Evolutionary conservation across 2,329 filamentous ascomycete genomes (phyloP).

Genomic region (Colletotrichum nymphaeae): DNA sequence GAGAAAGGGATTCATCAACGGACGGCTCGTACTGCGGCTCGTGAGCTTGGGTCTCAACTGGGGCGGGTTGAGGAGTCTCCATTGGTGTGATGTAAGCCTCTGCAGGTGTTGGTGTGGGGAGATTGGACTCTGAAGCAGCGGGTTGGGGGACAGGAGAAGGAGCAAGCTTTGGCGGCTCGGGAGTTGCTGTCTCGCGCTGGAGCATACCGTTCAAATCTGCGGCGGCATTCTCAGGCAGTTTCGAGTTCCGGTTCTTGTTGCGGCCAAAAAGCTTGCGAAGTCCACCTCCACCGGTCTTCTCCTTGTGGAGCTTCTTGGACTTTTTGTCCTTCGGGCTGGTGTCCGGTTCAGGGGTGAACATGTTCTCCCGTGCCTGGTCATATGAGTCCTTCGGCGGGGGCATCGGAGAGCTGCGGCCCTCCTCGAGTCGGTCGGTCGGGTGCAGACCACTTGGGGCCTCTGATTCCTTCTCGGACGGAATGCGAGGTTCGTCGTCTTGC

Average conservation of each 20-base stretch:
- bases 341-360: conserved; percentile 53
- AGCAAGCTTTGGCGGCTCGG: conserved; percentile 37
- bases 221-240: conserved; percentile 64
- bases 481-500: conserved; percentile 37
- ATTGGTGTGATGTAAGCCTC: conserved; percentile 34
- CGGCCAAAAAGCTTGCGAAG: conserved; percentile 75
- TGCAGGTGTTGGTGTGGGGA: conserved; percentile 34
- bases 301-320: conserved; percentile 67
- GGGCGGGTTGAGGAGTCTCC: conserved; percentile 33
- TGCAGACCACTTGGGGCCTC: conserved; percentile 49
- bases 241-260: conserved; percentile 70
- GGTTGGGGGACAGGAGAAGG: conserved; percentile 37
- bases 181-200: conserved; percentile 47
- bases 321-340: conserved; percentile 59
- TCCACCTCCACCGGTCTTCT: conserved; percentile 56
- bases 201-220: conserved; percentile 64
- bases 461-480: conserved; percentile 50
- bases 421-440: conserved; percentile 47
- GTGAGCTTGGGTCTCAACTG: conserved; percentile 33
- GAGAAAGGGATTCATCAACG: conserved; percentile 63
- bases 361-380: conserved; percentile 50
- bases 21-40: conserved; percentile 58
- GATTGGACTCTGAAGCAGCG: conserved; percentile 34
- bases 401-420: conserved; percentile 51
- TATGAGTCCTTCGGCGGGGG: conserved; percentile 50